A percentile compares a stretch with the other conserved stretches of the same genome.
Evolutionary conservation across 768 basidiomycete genomes (phyloP).

Genomic region (Kondoa malvinella): DNA sequence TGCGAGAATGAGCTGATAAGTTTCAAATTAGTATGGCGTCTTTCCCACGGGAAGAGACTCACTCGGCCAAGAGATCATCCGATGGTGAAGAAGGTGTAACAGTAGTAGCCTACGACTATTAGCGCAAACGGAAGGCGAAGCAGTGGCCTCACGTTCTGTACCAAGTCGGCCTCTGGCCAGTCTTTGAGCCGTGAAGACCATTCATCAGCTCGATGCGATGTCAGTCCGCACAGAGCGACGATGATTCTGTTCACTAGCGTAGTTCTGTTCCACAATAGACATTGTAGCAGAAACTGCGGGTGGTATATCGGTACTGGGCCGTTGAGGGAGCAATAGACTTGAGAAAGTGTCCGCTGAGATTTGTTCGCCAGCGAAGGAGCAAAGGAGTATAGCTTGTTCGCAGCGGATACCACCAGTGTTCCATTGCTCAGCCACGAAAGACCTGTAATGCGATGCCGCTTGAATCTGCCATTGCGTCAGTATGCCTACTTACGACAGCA

Average conservation of each 20-base stretch:
- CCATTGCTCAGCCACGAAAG: conserved; percentile 40
- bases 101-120: no score
- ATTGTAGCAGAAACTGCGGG: conserved; percentile 81
- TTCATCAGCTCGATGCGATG: neutral
- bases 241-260: neutral
- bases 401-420: neutral
- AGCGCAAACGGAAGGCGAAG: no score
- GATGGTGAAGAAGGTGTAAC: no score
- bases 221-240: conserved; percentile 38
- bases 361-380: neutral
- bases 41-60: no score
- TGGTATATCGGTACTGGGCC: conserved; percentile 82
- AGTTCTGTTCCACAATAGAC: conserved; percentile 67
- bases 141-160: neutral
- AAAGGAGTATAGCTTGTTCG: neutral
- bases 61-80: no score
- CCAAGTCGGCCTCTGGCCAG: neutral
- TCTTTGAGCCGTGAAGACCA: neutral
- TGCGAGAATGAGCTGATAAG: no score
- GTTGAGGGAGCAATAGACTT: conserved; percentile 35
- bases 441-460: conserved; percentile 55
- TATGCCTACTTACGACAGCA: neutral
- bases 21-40: no score
- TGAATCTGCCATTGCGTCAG: neutral
- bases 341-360: neutral